phyloP scores from a whole-genome alignment of 257 asterid species.

The Galeopsis tetrahit region DNA sequence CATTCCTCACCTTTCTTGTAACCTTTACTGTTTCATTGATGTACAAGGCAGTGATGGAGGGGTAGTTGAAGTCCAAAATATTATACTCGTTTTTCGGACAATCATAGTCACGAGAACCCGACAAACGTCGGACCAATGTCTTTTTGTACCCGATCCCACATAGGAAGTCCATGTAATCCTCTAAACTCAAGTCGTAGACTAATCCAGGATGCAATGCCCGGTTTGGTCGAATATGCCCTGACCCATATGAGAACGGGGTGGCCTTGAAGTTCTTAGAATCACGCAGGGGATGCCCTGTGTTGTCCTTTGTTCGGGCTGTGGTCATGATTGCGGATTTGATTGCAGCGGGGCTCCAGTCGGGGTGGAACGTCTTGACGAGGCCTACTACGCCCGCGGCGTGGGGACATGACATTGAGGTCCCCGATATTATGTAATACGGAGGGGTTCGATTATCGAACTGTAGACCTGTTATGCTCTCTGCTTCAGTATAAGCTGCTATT shows the following conservation, averaged over 20 bases:
- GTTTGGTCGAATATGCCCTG: constrained; percentile 67
- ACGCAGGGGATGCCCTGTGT: constrained; percentile 41
- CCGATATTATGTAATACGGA: constrained; percentile 40
- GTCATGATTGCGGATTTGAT: constrained; percentile 69
- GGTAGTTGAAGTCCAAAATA: constrained; percentile 54
- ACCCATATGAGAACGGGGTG: constrained; percentile 51
- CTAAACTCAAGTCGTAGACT: constrained; percentile 52
- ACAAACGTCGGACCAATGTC: constrained; percentile 8
- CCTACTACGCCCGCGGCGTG: constrained; percentile 67
- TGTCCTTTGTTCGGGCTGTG: constrained; percentile 60
- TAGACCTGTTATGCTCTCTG: constrained; percentile 30
- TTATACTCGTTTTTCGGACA: constrained; percentile 45
- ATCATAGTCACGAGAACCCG: not conserved
- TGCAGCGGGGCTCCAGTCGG: constrained; percentile 75
- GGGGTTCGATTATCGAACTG: constrained; percentile 36
- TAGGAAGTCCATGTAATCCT: constrained; percentile 61
- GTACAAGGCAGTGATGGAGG: constrained; percentile 42
- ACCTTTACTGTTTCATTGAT: constrained; percentile 24
- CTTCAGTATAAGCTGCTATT: constrained; percentile 54
- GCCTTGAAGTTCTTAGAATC: constrained; percentile 7
- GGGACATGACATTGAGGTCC: constrained; percentile 84
- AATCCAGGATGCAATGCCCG: constrained; percentile 67
- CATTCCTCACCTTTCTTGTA: constrained; percentile 56
- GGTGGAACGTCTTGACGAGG: constrained; percentile 55
- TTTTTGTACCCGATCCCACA: constrained; percentile 64